phyloP scores from a whole-genome alignment of 2,329 filamentous ascomycete genomes.

The Aspergillus spinulosporus region DNA sequence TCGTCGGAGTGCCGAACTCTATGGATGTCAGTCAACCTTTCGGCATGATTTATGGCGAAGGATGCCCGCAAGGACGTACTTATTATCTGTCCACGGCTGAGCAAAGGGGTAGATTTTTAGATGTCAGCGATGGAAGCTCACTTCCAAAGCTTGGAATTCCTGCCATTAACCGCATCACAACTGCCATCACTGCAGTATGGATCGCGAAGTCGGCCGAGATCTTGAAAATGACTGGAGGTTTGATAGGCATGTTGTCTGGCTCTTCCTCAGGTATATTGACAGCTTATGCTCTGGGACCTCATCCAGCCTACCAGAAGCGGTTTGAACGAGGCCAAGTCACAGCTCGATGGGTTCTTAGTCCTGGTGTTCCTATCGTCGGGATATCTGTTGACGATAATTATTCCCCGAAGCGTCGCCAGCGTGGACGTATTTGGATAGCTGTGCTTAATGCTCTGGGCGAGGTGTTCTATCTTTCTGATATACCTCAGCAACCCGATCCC shows the following conservation, averaged over 20 bases:
- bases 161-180: conserved; percentile 67
- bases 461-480: conserved; percentile 76
- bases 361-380: conserved; percentile 85
- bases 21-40: conserved; percentile 89
- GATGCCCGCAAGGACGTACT: conserved; percentile 75
- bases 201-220: conserved; percentile 79
- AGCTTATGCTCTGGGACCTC: conserved; percentile 71
- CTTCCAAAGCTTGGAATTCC: conserved; percentile 73
- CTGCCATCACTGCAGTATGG: conserved; percentile 80
- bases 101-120: conserved; percentile 73
- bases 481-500: conserved; percentile 59
- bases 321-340: conserved; percentile 75
- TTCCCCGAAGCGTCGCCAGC: conserved; percentile 66
- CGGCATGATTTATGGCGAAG: conserved; percentile 82
- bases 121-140: conserved; percentile 59
- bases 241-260: conserved; percentile 79
- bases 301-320: conserved; percentile 60
- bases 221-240: conserved; percentile 69
- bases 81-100: conserved; percentile 77
- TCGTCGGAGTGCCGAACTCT: conserved; percentile 75
- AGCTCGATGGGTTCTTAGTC: conserved; percentile 84
- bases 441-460: conserved; percentile 93
- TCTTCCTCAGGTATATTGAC: conserved; percentile 82
- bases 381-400: conserved; percentile 83
- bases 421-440: conserved; percentile 81